These are phyloP conservation scores for Ceratocystis eucalypticola DNA, from an alignment of 2,329 filamentous ascomycete species.

Conservation along the genomic window DNA sequence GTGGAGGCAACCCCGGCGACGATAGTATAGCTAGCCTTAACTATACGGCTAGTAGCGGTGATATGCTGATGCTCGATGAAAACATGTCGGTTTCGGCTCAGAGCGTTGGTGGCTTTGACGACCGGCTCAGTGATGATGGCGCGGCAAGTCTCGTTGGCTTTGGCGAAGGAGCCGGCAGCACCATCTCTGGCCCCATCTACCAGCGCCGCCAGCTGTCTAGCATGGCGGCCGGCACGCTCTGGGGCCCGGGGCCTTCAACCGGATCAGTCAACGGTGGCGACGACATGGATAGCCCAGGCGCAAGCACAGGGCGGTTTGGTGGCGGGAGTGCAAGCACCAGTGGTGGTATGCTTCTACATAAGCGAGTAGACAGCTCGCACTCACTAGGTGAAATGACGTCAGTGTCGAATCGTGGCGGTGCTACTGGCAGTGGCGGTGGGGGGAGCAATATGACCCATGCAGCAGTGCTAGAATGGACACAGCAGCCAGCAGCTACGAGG, in stretches of 20 bases:
- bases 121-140: constrained; percentile 75
- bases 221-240: constrained; percentile 4
- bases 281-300: constrained; percentile 7
- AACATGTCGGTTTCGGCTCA: constrained; percentile 44
- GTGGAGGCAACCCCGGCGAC: constrained; percentile 29
- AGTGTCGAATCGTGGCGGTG: background rate
- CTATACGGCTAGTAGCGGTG: constrained; percentile 36
- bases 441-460: constrained; percentile 13
- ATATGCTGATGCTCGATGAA: constrained; percentile 26
- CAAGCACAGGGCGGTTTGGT: background rate
- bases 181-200: constrained; percentile 66
- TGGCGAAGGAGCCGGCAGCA: constrained; percentile 79
- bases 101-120: constrained; percentile 41
- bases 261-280: constrained; percentile 8
- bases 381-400: constrained; percentile 13
- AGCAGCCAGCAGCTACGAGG: constrained; percentile 17
- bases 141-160: constrained; percentile 78
- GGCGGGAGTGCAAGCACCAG: background rate
- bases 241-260: constrained; percentile 3
- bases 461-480: constrained; percentile 16
- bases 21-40: constrained; percentile 44
- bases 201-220: constrained; percentile 31
- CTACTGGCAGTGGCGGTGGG: background rate
- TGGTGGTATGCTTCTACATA: constrained; percentile 2
- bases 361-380: constrained; percentile 15